phyloP scores from a whole-genome alignment of 2,329 filamentous ascomycete species.

The Penicillium occitanis region DNA sequence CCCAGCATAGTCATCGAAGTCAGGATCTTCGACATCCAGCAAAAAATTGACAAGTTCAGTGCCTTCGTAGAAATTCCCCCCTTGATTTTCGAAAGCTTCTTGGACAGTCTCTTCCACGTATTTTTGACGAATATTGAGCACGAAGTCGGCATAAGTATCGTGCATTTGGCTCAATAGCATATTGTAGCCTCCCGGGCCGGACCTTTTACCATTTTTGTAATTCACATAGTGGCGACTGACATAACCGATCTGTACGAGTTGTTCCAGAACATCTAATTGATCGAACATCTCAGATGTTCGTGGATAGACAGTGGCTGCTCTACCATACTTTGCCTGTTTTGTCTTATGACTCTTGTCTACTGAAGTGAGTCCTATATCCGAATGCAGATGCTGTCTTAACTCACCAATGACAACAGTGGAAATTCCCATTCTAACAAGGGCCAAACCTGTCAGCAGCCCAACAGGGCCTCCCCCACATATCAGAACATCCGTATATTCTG shows the following conservation, averaged over 20 bases:
- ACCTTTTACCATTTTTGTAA: conserved; percentile 8
- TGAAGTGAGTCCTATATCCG: background rate
- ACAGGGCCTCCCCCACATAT: conserved; percentile 4
- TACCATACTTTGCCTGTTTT: conserved; percentile 1
- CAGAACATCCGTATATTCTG: background rate
- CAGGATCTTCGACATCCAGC: background rate
- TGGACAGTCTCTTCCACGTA: conserved; percentile 4
- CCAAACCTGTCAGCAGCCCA: background rate
- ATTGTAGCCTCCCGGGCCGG: background rate
- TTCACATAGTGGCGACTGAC: conserved; percentile 3
- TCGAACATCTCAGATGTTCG: conserved; percentile 3
- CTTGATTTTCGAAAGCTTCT: background rate
- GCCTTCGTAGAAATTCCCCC: background rate
- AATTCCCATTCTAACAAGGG: conserved; percentile 1
- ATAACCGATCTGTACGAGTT: background rate
- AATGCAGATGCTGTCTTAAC: background rate
- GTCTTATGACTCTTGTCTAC: conserved; percentile 2
- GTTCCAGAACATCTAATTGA: background rate
- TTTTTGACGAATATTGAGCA: conserved; percentile 6
- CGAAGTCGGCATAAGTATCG: conserved; percentile 3
- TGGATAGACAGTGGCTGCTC: conserved; percentile 3
- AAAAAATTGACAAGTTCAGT: conserved; percentile 2
- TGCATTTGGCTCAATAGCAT: conserved; percentile 7
- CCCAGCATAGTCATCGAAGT: conserved; percentile 1
- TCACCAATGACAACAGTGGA: conserved; percentile 6